phyloP scores from a whole-genome alignment of 2,329 filamentous ascomycete genomes.

The Fusarium mundagurra region DNA sequence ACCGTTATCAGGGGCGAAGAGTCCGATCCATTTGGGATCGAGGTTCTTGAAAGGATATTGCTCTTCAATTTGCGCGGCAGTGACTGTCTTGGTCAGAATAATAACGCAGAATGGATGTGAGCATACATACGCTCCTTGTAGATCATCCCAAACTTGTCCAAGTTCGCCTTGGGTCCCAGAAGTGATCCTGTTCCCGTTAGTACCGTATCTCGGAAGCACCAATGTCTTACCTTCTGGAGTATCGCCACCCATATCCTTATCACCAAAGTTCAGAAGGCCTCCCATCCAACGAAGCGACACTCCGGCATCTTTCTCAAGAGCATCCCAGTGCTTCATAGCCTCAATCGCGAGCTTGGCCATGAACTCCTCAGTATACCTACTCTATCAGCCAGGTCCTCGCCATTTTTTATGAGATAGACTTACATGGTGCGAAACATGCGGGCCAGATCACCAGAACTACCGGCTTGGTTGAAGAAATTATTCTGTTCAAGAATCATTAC shows the following conservation, averaged over 20 bases:
- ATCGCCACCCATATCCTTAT: not conserved
- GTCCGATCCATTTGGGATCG: not conserved
- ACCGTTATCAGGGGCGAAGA: constrained; percentile 22
- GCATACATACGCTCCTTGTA: constrained; percentile 2
- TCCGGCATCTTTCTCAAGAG: constrained; percentile 22
- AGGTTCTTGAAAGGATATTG: constrained; percentile 22
- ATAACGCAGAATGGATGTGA: rapidly evolving
- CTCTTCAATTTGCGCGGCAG: not conserved
- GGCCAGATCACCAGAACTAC: constrained; percentile 20
- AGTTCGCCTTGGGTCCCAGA: not conserved
- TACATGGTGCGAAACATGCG: constrained; percentile 29
- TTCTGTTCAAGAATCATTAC: constrained; percentile 27
- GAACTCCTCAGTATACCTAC: constrained; percentile 27
- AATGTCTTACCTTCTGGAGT: constrained; percentile 9
- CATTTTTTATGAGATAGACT: not conserved
- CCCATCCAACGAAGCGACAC: constrained; percentile 26
- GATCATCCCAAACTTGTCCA: constrained; percentile 4
- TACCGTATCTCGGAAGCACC: rapidly evolving
- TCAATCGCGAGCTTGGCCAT: constrained; percentile 22
- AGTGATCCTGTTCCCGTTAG: not conserved
- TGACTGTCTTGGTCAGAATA: not conserved
- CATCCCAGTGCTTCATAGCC: constrained; percentile 21
- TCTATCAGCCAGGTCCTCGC: rapidly evolving
- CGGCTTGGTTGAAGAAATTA: constrained; percentile 25
- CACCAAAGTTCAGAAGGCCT: constrained; percentile 32